phyloP scores from a whole-genome alignment of 371 early-diverging fungal species.

The Mucor racemosus region DNA sequence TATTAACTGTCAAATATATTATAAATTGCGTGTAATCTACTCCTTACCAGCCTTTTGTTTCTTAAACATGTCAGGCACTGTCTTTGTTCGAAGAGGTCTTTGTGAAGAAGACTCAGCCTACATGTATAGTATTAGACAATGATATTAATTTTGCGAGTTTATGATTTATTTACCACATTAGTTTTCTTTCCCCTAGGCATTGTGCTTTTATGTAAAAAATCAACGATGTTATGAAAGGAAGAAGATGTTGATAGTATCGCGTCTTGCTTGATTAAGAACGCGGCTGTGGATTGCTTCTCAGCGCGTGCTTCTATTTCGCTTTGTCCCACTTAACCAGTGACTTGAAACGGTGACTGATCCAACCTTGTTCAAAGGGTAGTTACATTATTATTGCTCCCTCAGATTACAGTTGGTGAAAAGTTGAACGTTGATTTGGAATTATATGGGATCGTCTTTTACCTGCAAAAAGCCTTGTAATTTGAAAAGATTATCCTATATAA shows the following conservation, averaged over 20 bases:
- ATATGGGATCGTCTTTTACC: too few relatives aligned
- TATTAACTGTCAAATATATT: not conserved
- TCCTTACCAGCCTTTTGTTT: conserved; percentile 28
- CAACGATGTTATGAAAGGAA: not conserved
- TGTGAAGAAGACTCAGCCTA: conserved; percentile 13
- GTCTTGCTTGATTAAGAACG: conserved; percentile 2
- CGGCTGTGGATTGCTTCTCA: not conserved
- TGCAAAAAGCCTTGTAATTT: too few relatives aligned
- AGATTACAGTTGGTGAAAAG: too few relatives aligned
- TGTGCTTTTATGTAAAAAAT: not conserved
- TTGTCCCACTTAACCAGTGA: not conserved
- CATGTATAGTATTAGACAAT: not conserved
- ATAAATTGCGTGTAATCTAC: not conserved
- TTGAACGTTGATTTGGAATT: too few relatives aligned
- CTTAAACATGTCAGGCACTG: conserved; percentile 35
- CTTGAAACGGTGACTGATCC: not conserved
- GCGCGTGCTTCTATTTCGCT: not conserved
- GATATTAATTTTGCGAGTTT: too few relatives aligned
- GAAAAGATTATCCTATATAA: too few relatives aligned
- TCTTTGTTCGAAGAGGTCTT: conserved; percentile 27
- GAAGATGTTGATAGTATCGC: not conserved
- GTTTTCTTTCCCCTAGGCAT: conserved; percentile 4
- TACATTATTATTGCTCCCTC: too few relatives aligned
- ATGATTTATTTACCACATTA: not conserved
- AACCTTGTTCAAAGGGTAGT: not conserved